Base-by-base conservation (phyloP, 2,329 filamentous ascomycete species). In the Fusarium metavorans region DNA sequence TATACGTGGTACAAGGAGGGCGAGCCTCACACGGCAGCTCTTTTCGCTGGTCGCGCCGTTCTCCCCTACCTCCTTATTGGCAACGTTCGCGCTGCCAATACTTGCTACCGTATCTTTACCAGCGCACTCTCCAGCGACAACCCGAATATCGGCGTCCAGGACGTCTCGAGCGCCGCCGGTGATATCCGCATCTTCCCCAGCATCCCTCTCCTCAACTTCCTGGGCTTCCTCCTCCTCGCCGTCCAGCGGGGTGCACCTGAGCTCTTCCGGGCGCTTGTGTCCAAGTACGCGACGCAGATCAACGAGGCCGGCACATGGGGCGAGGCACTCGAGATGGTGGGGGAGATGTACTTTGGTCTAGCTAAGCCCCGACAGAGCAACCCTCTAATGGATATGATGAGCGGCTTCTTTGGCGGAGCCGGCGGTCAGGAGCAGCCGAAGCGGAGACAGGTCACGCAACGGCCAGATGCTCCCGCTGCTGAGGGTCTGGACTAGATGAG, bases 301-400 rank as follows among this genome's bases (percentile, higher is more conserved):
- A 92, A 92, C 78, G 96, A 98, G 77, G 87, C 91, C 1, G 90
- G 90, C 6, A 87, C 88, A 14, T 98, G 96, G 96, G 90, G 92
- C 37, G 95, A 95, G 81, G 89, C 94, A 27, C 85, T 99, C 70
- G 93, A 95, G 77, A 92, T 94, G 82, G 92, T 99, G 78, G 96
- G 93, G 58, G 96, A 99, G 86, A 95, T 98, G 91, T 99, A 98
- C 87, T 99, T 99, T 85, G 92, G 92, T 39, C 97, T 99, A 82
- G 90, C 92, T 85, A 92, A 95, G 80, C 96, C 95, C 56, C 90
- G 93, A 79, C 95, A 98, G 86, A 93, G 92, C 74, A 98, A 98
- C 83, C 95, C 95, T 4, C 87, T 99, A 83, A 91, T 98, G 84
- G 97, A 99, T 82, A 98, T 99, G 95, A 97, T 99, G 94, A 95